Conservation (phyloP, 352 stramenopile genomes). For the Blastocystis sp. region DNA sequence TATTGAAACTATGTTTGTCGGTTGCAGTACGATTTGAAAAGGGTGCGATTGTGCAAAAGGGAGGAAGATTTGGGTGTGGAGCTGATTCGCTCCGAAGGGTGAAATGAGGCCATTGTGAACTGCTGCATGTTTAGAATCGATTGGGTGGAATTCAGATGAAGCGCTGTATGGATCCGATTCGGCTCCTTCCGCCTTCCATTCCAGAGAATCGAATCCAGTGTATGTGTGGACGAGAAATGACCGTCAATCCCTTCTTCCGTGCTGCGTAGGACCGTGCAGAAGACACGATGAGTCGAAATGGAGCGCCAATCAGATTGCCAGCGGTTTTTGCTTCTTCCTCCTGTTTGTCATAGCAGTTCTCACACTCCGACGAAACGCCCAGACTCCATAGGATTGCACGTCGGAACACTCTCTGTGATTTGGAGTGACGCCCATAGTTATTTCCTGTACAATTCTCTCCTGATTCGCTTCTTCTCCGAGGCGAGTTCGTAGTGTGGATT, state of each 20-base stretch:
- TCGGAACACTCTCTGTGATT: no score
- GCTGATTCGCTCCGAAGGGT: not conserved
- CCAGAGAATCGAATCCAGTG: not conserved
- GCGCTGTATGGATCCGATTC: not conserved
- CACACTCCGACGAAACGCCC: not conserved
- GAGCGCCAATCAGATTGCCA: not conserved
- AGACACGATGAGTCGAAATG: not conserved
- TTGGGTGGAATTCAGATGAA: not conserved
- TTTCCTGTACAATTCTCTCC: no score
- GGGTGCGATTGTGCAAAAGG: not conserved
- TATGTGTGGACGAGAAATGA: not conserved
- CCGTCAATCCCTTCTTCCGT: no score
- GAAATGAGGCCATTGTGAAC: not conserved
- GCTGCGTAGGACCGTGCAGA: not conserved
- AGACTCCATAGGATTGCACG: no score
- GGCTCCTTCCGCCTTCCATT: not conserved
- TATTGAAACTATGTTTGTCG: not conserved
- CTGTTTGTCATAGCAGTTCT: slow-evolving; percentile 8
- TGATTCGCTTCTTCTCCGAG: no score
- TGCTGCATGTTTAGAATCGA: not conserved
- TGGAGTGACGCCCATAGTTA: no score
- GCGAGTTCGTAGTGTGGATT: no score
- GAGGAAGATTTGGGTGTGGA: not conserved
- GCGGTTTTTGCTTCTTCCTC: slow-evolving; percentile 8
- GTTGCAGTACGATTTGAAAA: not conserved